Percentiles rank a stretch among this genome's conserved stretches.
These are phyloP conservation scores for Starmera quercuum DNA, from an alignment of 805 yeast species.

Conservation along the genomic window DNA sequence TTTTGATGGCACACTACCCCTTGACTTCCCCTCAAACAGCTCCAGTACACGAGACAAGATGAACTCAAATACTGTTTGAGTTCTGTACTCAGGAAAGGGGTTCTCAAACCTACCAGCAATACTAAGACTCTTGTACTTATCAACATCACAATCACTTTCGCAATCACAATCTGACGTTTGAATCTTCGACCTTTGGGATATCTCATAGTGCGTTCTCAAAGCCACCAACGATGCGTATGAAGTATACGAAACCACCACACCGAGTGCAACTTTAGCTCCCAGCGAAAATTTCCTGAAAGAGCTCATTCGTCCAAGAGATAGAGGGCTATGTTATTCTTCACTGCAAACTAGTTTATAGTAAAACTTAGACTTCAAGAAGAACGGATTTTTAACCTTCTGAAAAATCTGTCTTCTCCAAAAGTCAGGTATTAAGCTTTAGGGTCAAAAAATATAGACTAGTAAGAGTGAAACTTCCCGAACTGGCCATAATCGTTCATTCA, in stretches of 20 bases:
- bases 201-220: conserved; percentile 43
- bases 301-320: no score
- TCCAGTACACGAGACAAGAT: conserved; percentile 66
- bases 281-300: neutral
- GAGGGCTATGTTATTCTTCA: no score
- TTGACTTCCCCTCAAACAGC: conserved; percentile 47
- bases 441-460: no score
- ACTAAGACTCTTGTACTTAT: conserved; percentile 38
- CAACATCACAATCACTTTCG: conserved; percentile 9
- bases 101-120: conserved; percentile 79
- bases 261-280: conserved; percentile 17
- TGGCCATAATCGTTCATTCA: no score
- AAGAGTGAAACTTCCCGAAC: no score
- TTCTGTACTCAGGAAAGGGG: conserved; percentile 85
- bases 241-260: conserved; percentile 42
- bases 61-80: conserved; percentile 86
- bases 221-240: conserved; percentile 60
- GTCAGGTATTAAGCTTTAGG: no score
- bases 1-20: conserved; percentile 50
- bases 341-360: no score
- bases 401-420: no score
- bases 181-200: conserved; percentile 32
- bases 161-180: conserved; percentile 15
- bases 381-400: no score
- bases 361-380: no score